Percentiles rank a stretch among this genome's conserved stretches.
These are phyloP conservation scores for Epithele typhae DNA, from an alignment of 768 basidiomycete species.

Conservation along the genomic window DNA sequence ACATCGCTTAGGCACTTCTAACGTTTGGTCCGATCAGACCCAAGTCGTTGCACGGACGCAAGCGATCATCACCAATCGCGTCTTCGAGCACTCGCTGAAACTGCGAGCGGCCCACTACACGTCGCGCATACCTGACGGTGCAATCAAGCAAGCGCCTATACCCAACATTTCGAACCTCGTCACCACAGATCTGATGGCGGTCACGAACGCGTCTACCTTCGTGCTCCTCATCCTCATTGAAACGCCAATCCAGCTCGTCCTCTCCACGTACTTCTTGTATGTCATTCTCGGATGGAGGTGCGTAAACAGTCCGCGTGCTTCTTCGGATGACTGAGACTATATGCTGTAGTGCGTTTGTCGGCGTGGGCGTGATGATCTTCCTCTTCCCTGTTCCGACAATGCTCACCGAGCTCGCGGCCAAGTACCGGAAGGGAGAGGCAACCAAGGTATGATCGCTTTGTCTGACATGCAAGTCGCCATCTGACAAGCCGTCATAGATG, in stretches of 20 bases:
- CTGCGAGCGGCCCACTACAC: slow-evolving; percentile 38
- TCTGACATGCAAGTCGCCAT: background rate
- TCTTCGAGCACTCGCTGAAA: slow-evolving; percentile 47
- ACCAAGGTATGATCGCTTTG: slow-evolving; percentile 18
- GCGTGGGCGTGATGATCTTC: slow-evolving; percentile 34
- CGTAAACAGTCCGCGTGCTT: slow-evolving; percentile 1
- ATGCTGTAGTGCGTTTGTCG: slow-evolving; percentile 31
- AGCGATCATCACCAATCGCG: slow-evolving; percentile 42
- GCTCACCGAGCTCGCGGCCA: slow-evolving; percentile 30
- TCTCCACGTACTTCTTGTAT: slow-evolving; percentile 39
- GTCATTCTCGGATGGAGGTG: slow-evolving; percentile 41
- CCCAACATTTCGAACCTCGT: slow-evolving; percentile 71
- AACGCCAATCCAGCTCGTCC: slow-evolving; percentile 32
- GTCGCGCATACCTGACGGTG: slow-evolving; percentile 8
- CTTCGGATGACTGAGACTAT: background rate
- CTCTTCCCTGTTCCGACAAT: slow-evolving; percentile 40
- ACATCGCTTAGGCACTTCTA: background rate
- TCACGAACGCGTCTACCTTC: slow-evolving; percentile 1
- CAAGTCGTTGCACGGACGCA: slow-evolving; percentile 35
- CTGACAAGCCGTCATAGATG: slow-evolving; percentile 22
- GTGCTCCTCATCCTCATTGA: slow-evolving; percentile 24
- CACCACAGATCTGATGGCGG: slow-evolving; percentile 36
- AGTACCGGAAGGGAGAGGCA: slow-evolving; percentile 34
- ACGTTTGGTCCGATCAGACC: background rate
- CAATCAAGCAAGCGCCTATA: slow-evolving; percentile 5